Evolutionary conservation across 441 rosid species (phyloP).

Genomic region (Capsella rubella): DNA sequence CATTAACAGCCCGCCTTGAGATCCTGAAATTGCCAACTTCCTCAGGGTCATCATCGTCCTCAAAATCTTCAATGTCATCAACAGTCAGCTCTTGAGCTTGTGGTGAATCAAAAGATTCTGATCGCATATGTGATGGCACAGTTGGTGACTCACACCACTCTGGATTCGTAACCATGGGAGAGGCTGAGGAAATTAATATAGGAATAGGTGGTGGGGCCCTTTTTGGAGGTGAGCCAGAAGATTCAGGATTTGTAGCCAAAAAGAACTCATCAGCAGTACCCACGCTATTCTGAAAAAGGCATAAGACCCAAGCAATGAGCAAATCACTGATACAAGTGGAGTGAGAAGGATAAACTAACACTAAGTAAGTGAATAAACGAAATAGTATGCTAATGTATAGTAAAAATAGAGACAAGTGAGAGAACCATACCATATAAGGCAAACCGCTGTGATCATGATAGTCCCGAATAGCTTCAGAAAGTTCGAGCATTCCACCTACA

Average conservation of each 20-base stretch:
- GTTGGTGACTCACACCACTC: constrained; percentile 69
- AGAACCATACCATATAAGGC: constrained; percentile 76
- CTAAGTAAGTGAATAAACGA: not conserved
- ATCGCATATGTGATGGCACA: constrained; percentile 59
- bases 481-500: constrained; percentile 86
- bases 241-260: constrained; percentile 81
- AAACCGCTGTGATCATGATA: constrained; percentile 84
- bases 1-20: constrained; percentile 74
- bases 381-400: not conserved
- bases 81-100: constrained; percentile 85
- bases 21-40: constrained; percentile 70
- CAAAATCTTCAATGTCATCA: constrained; percentile 98
- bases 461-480: constrained; percentile 94
- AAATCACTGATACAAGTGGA: not conserved
- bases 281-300: constrained; percentile 62
- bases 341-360: constrained; percentile 7
- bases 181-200: constrained; percentile 49
- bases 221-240: constrained; percentile 94
- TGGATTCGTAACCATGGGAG: constrained; percentile 46
- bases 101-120: constrained; percentile 77
- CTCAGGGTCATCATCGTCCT: constrained; percentile 73
- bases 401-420: constrained; percentile 15
- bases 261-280: constrained; percentile 86
- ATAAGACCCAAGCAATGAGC: constrained; percentile 34
- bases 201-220: constrained; percentile 85